Conservation (phyloP, 108 stramenopile species). For the Mayamaea pseudoterrestris region DNA sequence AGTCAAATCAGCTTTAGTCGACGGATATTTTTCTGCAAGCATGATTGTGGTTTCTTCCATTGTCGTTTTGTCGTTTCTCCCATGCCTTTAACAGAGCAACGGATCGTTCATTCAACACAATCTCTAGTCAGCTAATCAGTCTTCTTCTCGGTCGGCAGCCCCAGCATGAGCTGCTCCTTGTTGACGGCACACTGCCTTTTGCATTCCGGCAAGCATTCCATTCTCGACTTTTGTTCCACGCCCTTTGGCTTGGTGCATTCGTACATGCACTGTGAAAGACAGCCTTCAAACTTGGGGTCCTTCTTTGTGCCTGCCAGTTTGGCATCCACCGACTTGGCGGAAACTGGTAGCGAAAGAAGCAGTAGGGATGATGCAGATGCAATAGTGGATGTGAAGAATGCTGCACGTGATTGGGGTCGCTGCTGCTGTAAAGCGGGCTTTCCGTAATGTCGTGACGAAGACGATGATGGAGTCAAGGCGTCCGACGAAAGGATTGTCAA, state of each 20-base stretch:
- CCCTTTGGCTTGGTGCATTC: conserved; percentile 81
- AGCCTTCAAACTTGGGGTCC: conserved; percentile 51
- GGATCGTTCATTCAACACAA: too few relatives aligned
- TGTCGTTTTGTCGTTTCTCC: too few relatives aligned
- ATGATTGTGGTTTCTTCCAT: too few relatives aligned
- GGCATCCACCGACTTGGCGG: conserved; percentile 52
- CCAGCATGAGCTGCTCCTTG: conserved; percentile 44
- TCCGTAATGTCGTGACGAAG: too few relatives aligned
- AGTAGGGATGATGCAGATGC: too few relatives aligned
- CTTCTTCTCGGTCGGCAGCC: conserved; percentile 2
- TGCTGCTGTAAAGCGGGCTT: background rate
- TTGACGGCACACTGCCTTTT: conserved; percentile 54
- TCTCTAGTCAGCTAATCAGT: too few relatives aligned
- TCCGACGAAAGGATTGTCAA: too few relatives aligned
- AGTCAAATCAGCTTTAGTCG: too few relatives aligned
- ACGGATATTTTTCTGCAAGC: too few relatives aligned
- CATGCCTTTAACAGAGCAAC: too few relatives aligned
- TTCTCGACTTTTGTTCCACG: conserved; percentile 40
- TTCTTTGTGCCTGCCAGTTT: conserved; percentile 54
- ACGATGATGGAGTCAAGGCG: too few relatives aligned
- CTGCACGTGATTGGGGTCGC: background rate
- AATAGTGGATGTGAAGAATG: too few relatives aligned
- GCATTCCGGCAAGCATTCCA: conserved; percentile 67
- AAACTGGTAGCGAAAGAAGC: background rate
- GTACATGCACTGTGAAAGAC: conserved; percentile 51